Base-by-base conservation (phyloP, 1,284 basidiomycete species). In the Rhodotorula sp. region DNA sequence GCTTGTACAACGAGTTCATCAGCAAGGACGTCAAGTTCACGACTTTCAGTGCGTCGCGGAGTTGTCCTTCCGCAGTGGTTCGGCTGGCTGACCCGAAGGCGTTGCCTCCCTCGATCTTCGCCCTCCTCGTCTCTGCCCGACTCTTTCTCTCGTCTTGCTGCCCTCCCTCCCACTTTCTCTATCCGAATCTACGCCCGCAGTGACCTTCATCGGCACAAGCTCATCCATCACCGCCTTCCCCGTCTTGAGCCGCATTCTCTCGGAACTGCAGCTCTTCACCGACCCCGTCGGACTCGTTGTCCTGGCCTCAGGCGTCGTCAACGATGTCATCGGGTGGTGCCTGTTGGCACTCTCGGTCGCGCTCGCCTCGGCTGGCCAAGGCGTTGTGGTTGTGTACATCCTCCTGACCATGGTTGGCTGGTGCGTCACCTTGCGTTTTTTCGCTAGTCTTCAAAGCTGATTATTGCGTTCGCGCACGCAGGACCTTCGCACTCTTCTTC, bases 231-330 rank as follows among this genome's bases (percentile, higher is more conserved):
- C 79, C 15, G 80, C 80, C 28, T 82, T 83, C 62, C 81, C 85
- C 0, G 94, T 99, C 4, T 85, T 98, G 11, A 96, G 94, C 79
- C 89, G 95, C 59, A 92, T 93, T 73, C 82, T 93, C 59, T 88
- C 88, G 16, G 83, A 85, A 62, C 82, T 83, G 55, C 83, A 85
- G 80, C 84, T 99, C 4, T 85, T 98, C 67, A 89, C 94, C 71
- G 96, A 94, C 16, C 90, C 89, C 0, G 94, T 99, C 54, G 96
- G 95, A 9, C 88, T 95, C 66, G 89, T 96, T 37, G 92, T 92
- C 5, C 86, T 99, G 4, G 91, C 91, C 0, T 94, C 94, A 0
- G 94, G 95, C 58, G 93, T 99, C 1, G 92, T 89, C 5, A 97
- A 98, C 58, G 62, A 64, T 20, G 44, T 64, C 46, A 61, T 62